Percentiles rank a stretch among this genome's conserved stretches.
Evolutionary conservation across 495 filamentous ascomycete species (phyloP).

Genomic region (Talaromyces thailandensis): DNA sequence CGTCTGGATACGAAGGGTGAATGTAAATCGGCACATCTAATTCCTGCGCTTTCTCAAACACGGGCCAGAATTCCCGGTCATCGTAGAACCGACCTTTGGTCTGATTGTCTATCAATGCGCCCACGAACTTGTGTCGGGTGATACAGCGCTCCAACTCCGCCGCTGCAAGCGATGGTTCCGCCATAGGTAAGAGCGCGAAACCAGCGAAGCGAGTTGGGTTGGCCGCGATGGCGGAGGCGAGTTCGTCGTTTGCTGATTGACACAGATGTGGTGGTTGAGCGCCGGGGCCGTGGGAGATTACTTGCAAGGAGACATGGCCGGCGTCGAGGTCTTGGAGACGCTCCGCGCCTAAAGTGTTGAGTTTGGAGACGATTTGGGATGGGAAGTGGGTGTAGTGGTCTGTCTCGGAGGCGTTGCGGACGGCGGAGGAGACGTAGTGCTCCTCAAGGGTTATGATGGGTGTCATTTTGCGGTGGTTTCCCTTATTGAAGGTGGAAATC

Average conservation of each 20-base stretch:
- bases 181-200: slow-evolving; percentile 46
- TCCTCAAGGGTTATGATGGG: slow-evolving; percentile 52
- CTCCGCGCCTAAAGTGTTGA: slow-evolving; percentile 26
- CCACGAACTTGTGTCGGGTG: slow-evolving; percentile 39
- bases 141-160: slow-evolving; percentile 40
- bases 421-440: slow-evolving; percentile 41
- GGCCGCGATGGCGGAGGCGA: slow-evolving; percentile 34
- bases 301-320: slow-evolving; percentile 42
- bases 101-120: slow-evolving; percentile 49
- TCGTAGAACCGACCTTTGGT: slow-evolving; percentile 40
- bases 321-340: slow-evolving; percentile 45
- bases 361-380: slow-evolving; percentile 18
- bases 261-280: slow-evolving; percentile 23
- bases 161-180: slow-evolving; percentile 31
- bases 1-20: slow-evolving; percentile 40
- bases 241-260: slow-evolving; percentile 41
- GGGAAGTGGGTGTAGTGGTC: slow-evolving; percentile 14
- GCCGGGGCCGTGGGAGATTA: slow-evolving; percentile 44
- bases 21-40: slow-evolving; percentile 52
- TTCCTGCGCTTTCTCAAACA: slow-evolving; percentile 39
- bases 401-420: slow-evolving; percentile 10
- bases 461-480: slow-evolving; percentile 6
- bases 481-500: not conserved
- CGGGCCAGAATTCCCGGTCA: slow-evolving; percentile 27
- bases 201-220: slow-evolving; percentile 41